Evolutionary conservation across 495 filamentous ascomycete genomes (phyloP), one percentile per base, ranked within the genome.

Genomic region (Tuber melanosporum): DNA sequence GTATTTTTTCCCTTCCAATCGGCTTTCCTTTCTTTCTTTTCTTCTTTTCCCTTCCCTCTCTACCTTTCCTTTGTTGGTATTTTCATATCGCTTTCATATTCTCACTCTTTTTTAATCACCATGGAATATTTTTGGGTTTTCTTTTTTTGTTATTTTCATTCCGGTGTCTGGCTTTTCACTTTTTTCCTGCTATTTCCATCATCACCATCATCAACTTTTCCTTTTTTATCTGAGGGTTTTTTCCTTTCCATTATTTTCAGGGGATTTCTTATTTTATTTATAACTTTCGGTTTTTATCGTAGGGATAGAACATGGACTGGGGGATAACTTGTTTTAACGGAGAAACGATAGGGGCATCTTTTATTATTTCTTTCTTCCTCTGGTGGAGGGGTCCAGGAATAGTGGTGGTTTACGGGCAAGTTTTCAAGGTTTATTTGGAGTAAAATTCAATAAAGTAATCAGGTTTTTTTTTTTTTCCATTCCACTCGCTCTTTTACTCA

Each of bases 111-210:
- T 77, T 75, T 82, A 82, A 75, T 66, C 57, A 36, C 26, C 57
- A 66, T 9, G 57, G 26, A 36, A 66, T 66, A 75, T 76, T 77
- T 70, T 76, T 70, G 42, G 44, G 57, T 39, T 39, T 57, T 12
- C 73, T 36, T 71, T 36, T 74, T 42, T 42, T 78, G n/a, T 43
- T 70, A 32, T 77, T 22, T 73, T 10, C 80, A 80, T 72, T 82
- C 84, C 77, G 76, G 75, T 82, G 81, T 75, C 84, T 79, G 83
- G 76, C 72, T 44, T 81, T 75, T 77, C 70, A 49, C 75, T 83
- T 78, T 75, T 80, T 79, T 52, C 26, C 26, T 70, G 14, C 8
- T 43, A 14, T 42, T 32, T 76, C 10, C 43, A 26, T 39, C 26
- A n/a, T 62, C 41, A 36, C 10, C 43, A 26, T 39, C 26, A n/a